phyloP scores from a whole-genome alignment of 164 flowering plant species.

The Kingdonia uniflora region DNA sequence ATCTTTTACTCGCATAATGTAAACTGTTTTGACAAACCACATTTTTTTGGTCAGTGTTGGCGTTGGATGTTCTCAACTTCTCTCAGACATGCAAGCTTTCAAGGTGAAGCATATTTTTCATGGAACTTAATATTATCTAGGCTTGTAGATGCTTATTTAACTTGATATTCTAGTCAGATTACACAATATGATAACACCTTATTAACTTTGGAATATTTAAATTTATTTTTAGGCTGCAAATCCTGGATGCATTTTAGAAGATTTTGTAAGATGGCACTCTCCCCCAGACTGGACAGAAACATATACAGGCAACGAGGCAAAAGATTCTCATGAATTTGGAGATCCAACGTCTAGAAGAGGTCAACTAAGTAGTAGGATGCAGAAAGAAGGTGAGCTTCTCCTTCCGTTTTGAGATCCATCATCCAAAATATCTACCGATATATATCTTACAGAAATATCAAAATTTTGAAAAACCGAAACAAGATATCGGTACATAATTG shows the following conservation, averaged over 20 bases:
- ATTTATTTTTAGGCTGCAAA: constrained; percentile 75
- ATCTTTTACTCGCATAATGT: no score
- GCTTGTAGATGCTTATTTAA: neutral
- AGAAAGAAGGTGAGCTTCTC: constrained; percentile 61
- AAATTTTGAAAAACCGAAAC: no score
- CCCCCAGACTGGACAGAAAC: constrained; percentile 92
- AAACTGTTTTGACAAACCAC: constrained; percentile 11
- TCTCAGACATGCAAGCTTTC: constrained; percentile 98
- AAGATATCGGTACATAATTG: no score
- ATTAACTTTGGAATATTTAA: neutral
- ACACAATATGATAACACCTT: no score
- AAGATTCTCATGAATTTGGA: constrained; percentile 24
- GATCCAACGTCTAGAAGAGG: constrained; percentile 47
- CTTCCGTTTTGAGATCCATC: no score
- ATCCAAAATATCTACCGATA: no score
- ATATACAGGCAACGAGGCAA: constrained; percentile 30
- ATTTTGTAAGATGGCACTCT: constrained; percentile 97
- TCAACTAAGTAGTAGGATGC: constrained; percentile 82
- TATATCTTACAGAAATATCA: no score
- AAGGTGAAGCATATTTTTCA: constrained; percentile 42
- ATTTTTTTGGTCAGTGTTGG: constrained; percentile 59
- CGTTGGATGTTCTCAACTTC: constrained; percentile 99
- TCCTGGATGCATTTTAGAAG: constrained; percentile 96
- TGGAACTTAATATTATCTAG: constrained; percentile 1
- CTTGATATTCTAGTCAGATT: no score